Base-by-base conservation (phyloP, 2,329 filamentous ascomycete genomes). In the Neoascochyta sp. region DNA sequence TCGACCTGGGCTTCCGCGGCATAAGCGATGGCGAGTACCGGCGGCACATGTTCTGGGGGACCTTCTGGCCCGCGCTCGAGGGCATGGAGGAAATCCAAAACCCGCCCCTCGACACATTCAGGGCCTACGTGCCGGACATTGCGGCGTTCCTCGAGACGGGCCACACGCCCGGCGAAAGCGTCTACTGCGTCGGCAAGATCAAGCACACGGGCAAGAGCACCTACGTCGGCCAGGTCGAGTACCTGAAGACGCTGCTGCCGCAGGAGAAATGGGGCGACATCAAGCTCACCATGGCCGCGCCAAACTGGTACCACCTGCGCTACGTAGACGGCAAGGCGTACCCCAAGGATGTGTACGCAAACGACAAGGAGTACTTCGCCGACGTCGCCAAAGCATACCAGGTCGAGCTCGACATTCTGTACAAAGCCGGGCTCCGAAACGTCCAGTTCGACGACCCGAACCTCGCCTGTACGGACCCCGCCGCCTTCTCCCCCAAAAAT, bases 1-100 rank as follows among this genome's bases (percentile, higher is more conserved):
- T 73, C 41, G 63, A 76, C 29, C 67, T 81, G 28, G 75, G 77
- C 16, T 75, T 82, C 40, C 70, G 73, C 10, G 74, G 74, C 11
- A 66, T 85, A 29, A 78, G 76, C 9, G 80, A 81, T 41, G 81
- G 82, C 50, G 82, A 86, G 62, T 86, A 82, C 50, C 57, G 66
- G 36, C 59, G 36, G 23, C 64, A 60, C 41, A 59, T 74, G 68
- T 74, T 74, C 63, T 74, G 70, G 70, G 70, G 71, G 27, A 65
- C 65, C 13, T 74, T 74, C 54, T 74, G 70, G 60, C 65, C 68
- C 5, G 59, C 63, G 4, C 60, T 74, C 4, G 64, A 73, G 10
- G 71, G 71, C 13, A 75, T 75, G 58, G 60, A 66, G 15, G 67
- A 74, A 51, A 60, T 76, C 28, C 48, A 49, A 22, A 65, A 73